A percentile compares a stretch with the other conserved stretches of the same genome.
Conservation (phyloP, 495 filamentous ascomycete genomes). For the Venustampulla echinocandica region DNA sequence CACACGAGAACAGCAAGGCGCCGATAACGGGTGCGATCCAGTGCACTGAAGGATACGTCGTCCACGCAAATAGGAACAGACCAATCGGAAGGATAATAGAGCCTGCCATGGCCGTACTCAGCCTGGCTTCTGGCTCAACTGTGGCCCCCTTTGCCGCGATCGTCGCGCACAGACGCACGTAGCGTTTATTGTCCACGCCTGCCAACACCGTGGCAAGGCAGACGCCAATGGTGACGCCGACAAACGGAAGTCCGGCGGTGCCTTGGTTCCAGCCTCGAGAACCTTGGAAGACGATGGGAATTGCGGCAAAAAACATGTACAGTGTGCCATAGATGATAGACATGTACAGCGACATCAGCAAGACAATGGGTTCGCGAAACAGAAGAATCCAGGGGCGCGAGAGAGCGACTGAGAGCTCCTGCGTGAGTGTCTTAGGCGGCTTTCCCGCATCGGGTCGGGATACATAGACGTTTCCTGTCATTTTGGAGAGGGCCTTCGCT, state of each 20-base stretch:
- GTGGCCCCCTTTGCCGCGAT: conserved; percentile 41
- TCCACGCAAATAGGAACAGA: conserved; percentile 62
- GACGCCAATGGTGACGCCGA: conserved; percentile 77
- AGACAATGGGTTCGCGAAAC: conserved; percentile 72
- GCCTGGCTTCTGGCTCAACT: conserved; percentile 62
- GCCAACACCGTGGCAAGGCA: conserved; percentile 53
- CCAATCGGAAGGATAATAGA: conserved; percentile 60
- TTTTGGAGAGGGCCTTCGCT: conserved; percentile 52
- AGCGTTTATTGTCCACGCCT: conserved; percentile 55
- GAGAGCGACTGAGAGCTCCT: conserved; percentile 37
- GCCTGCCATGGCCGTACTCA: conserved; percentile 62
- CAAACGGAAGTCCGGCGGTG: conserved; percentile 68
- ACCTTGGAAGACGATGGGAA: conserved; percentile 68
- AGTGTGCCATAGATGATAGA: conserved; percentile 62
- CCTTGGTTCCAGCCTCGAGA: conserved; percentile 64
- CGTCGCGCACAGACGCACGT: conserved; percentile 44
- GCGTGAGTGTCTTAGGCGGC: conserved; percentile 25
- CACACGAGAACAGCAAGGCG: conserved; percentile 59
- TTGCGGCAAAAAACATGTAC: conserved; percentile 86
- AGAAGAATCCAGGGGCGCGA: conserved; percentile 46
- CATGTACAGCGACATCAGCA: conserved; percentile 65
- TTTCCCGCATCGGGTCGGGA: conserved; percentile 38
- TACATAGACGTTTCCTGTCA: conserved; percentile 56
- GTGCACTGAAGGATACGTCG: conserved; percentile 57
- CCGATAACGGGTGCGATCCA: conserved; percentile 57